Conservation (phyloP, 176 grass and related monocot species). For the Pharus latifolius region DNA sequence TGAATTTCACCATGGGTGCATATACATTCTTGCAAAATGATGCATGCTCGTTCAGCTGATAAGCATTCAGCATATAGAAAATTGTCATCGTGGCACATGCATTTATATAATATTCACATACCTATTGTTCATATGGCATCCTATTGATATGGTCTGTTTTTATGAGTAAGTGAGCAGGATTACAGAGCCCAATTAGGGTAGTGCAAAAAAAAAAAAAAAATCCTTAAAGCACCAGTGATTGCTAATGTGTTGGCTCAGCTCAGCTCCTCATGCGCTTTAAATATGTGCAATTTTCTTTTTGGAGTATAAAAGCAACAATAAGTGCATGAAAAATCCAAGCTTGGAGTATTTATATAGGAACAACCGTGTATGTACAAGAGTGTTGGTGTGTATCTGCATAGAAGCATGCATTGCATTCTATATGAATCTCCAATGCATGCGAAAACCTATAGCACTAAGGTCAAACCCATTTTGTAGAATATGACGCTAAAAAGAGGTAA, state of each 20-base stretch:
- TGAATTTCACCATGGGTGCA: not conserved
- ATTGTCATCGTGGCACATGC: not conserved
- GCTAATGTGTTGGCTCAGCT: no score
- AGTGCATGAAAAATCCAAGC: slow-evolving; percentile 14
- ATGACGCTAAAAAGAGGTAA: slow-evolving; percentile 14
- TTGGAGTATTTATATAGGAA: slow-evolving; percentile 24
- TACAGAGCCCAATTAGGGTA: slow-evolving; percentile 4
- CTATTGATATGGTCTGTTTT: not conserved
- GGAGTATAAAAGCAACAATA: no score
- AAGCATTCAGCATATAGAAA: not conserved
- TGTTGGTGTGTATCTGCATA: slow-evolving; percentile 18
- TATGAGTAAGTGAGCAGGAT: not conserved
- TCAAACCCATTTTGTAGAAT: slow-evolving; percentile 23
- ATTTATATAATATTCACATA: slow-evolving; percentile 1
- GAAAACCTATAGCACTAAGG: slow-evolving; percentile 31
- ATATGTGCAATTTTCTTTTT: no score
- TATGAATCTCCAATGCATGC: slow-evolving; percentile 20
- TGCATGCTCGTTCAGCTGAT: slow-evolving; percentile 16
- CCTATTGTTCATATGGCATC: not conserved
- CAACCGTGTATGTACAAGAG: slow-evolving; percentile 48
- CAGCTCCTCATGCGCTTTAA: no score
- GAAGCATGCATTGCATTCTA: slow-evolving; percentile 30
- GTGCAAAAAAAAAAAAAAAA: not conserved
- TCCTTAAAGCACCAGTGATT: not conserved
- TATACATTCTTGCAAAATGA: no score